phyloP scores from a whole-genome alignment of 192 early-diverging fungal genomes.

The Powellomyces hirtus region DNA sequence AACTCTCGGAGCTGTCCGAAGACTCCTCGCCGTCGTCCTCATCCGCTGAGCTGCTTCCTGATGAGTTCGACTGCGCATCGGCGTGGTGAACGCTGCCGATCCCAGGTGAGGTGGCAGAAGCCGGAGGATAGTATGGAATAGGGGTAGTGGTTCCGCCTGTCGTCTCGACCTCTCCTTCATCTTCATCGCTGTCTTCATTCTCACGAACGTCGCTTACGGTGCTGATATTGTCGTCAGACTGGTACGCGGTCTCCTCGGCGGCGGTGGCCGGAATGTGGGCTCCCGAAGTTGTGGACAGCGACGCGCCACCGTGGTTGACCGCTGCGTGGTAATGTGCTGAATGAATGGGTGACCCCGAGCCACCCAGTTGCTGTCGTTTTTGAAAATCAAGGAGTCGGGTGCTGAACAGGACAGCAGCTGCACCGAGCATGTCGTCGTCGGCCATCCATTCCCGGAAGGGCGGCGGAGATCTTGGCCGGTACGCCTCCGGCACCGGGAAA shows the following conservation, averaged over 20 bases:
- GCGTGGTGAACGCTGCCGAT: too few relatives aligned
- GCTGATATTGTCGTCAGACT: neutral
- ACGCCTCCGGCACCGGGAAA: neutral
- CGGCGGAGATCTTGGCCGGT: too few relatives aligned
- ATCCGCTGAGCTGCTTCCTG: neutral
- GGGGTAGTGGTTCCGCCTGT: too few relatives aligned
- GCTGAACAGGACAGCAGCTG: slow-evolving; percentile 11
- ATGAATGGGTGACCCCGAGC: neutral
- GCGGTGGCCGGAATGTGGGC: neutral
- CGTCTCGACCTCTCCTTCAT: too few relatives aligned
- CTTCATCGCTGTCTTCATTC: too few relatives aligned
- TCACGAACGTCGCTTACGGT: neutral
- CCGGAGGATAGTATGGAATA: too few relatives aligned
- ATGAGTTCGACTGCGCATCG: too few relatives aligned
- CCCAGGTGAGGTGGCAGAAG: too few relatives aligned
- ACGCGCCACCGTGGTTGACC: neutral
- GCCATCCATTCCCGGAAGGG: neutral
- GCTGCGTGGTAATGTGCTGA: neutral
- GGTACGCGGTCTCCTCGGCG: neutral
- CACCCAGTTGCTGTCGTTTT: neutral
- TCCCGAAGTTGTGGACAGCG: neutral
- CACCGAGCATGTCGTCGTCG: slow-evolving; percentile 5
- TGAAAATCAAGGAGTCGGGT: neutral
- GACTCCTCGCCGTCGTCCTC: too few relatives aligned
- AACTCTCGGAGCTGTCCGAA: neutral